Base-by-base conservation (phyloP, 768 basidiomycete species). In the Podaxis sp. region DNA sequence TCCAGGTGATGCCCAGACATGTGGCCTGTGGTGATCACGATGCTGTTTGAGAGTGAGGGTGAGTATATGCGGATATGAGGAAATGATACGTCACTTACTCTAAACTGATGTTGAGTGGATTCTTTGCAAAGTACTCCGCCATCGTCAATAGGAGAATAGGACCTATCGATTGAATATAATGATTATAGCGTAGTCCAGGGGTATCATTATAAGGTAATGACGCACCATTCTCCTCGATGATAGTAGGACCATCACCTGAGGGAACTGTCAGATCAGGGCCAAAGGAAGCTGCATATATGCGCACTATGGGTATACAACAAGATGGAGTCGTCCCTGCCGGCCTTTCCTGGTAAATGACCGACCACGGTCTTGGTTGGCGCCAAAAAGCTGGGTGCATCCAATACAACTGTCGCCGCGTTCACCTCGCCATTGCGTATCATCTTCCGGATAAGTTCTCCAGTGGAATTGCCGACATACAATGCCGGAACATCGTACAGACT, bases 221-320 rank as follows among this genome's bases (percentile, higher is more conserved):
- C 52, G 15, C 9, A 72, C 73, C 73, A 55, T 74, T 74, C 42
- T 74, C 73, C 62, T 74, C 73, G 51, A 74, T 68, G 26, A 74
- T 74, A 22, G 71, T 69, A 3, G 73, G 73, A 22, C 73, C 73
- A 33, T 74, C 73, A 51, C 73, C 73, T 74, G 39, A 51, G 22
- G 19, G 19, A 22, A 11, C 24, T 24, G 19, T 51, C 24, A 15
- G 49, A 51, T 24, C 5, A 4, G 1, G 49, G 7, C 7, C n/a
- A 51, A 51, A 24, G 26, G 22, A 15, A 24, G 49, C 13, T 6
- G 24, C 1, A 28, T 8, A 22, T 12, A 49, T 3, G 57, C 66
- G 54, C 38, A 72, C 72, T 72, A 59, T 74, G 73, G n/a, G 73
- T 74, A 52, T 74, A 74, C 48, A 73, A 56, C 49, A 73, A 64